These are phyloP conservation scores for Solanum okadae DNA, from an alignment of 257 asterid genomes.

Conservation along the genomic window DNA sequence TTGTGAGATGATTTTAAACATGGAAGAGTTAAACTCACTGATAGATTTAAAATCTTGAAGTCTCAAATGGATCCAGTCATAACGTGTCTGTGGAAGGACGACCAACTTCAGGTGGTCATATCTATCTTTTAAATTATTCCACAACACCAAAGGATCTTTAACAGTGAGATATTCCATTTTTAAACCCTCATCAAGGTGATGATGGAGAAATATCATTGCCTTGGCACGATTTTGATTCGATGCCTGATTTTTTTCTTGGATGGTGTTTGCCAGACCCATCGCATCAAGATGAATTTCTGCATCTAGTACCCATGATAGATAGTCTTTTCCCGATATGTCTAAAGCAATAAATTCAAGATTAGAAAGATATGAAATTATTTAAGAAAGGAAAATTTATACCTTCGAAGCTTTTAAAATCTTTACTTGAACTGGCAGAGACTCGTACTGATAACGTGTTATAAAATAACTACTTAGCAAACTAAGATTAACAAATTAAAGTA, in stretches of 20 bases:
- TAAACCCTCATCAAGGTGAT: too few species aligned
- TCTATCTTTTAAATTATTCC: too few species aligned
- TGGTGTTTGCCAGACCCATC: background rate
- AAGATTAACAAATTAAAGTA: too few species aligned
- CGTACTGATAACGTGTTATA: too few species aligned
- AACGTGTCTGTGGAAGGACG: background rate
- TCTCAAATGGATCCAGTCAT: background rate
- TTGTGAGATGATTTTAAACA: background rate
- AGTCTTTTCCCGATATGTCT: background rate
- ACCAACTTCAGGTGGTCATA: background rate
- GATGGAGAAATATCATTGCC: background rate
- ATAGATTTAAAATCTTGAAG: too few species aligned
- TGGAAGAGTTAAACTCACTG: background rate
- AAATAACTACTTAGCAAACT: too few species aligned
- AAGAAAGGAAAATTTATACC: too few species aligned
- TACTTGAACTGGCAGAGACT: too few species aligned
- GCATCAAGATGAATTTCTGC: background rate
- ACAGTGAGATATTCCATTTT: too few species aligned
- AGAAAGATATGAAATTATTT: background rate
- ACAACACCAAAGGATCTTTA: too few species aligned
- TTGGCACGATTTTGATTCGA: background rate
- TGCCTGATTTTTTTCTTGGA: background rate
- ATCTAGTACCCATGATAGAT: background rate
- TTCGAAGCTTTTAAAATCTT: too few species aligned
- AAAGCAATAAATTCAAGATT: background rate